Base-by-base conservation (phyloP, 2,329 filamentous ascomycete genomes). In the Aspergillus quadricinctus region DNA sequence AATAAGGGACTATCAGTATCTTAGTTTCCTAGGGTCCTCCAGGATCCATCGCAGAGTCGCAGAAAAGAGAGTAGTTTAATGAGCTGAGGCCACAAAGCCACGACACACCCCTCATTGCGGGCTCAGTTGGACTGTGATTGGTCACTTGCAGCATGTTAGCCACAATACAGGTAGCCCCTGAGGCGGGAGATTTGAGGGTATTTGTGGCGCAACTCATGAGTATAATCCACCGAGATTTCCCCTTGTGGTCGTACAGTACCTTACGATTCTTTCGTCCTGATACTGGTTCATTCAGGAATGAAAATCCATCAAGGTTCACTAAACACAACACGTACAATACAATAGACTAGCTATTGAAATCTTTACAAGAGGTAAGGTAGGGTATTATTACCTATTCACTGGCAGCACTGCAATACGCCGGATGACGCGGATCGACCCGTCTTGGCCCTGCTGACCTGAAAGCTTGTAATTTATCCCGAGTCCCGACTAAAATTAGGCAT, bases 381-480 rank as follows among this genome's bases (percentile, higher is more conserved):
- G n/a, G n/a, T n/a, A n/a, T n/a, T n/a, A n/a, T n/a, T n/a, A n/a
- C n/a, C n/a, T n/a, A n/a, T n/a, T n/a, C n/a, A n/a, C n/a, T n/a
- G n/a, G n/a, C n/a, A 23, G 23, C 23, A 23, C 23, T 3, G 23
- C 29, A 37, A 37, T 37, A 37, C 31, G 31, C 31, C 17, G 10
- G 17, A 23, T 19, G 19, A 5, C 19, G 17, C 59, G 61, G 63
- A 51, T 61, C 56, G 58, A 61, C 57, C 62, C 63, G 63, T 55
- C 63, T 64, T 63, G 63, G 63, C 61, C n/a, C n/a, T n/a, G n/a
- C n/a, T n/a, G n/a, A n/a, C 19, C 23, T 56, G 50, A 35, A 52
- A 62, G 59, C 61, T 64, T 60, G 48, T 52, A 35, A 52, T 35
- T 28, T 50, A 29, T 5, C 5, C 28, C 14, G 14, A 14, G 14